These are phyloP conservation scores for Boletus fagicola DNA, from an alignment of 768 basidiomycete genomes.

Conservation along the genomic window DNA sequence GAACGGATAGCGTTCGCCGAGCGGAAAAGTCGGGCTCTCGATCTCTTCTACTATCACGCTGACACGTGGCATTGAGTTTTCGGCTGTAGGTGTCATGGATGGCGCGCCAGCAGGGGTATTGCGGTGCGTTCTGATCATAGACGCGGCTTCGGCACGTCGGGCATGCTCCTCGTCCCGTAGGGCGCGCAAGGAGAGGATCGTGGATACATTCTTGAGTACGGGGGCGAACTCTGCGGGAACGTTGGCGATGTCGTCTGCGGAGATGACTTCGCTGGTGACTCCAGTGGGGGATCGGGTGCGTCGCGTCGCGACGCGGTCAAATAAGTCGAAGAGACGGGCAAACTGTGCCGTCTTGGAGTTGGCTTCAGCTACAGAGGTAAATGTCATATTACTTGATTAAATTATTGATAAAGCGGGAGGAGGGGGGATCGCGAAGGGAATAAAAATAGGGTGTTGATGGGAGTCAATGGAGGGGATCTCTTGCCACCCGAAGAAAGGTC, in stretches of 20 bases:
- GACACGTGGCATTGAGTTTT: not conserved
- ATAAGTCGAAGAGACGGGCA: constrained; percentile 51
- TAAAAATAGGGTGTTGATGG: not conserved
- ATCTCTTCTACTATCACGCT: constrained; percentile 19
- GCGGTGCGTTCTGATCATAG: constrained; percentile 16
- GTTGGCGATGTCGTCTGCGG: constrained; percentile 32
- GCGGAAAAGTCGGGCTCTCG: constrained; percentile 43
- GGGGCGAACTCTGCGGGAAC: constrained; percentile 31
- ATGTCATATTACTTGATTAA: constrained; percentile 18
- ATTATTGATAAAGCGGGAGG: constrained; percentile 1
- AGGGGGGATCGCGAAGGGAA: not conserved
- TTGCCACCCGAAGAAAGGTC: not conserved
- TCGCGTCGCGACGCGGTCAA: constrained; percentile 51
- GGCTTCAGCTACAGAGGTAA: constrained; percentile 20
- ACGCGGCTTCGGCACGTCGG: constrained; percentile 1
- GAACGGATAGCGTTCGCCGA: constrained; percentile 46
- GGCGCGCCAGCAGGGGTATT: constrained; percentile 25
- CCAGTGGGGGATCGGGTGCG: constrained; percentile 32
- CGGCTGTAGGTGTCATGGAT: not conserved
- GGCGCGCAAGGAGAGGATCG: constrained; percentile 34
- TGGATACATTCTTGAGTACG: constrained; percentile 39
- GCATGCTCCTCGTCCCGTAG: constrained; percentile 26
- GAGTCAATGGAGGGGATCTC: not conserved
- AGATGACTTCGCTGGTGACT: constrained; percentile 19
- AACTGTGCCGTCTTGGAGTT: constrained; percentile 50